phyloP scores from a whole-genome alignment of 192 early-diverging fungal species.

The Spinellus fusiger region DNA sequence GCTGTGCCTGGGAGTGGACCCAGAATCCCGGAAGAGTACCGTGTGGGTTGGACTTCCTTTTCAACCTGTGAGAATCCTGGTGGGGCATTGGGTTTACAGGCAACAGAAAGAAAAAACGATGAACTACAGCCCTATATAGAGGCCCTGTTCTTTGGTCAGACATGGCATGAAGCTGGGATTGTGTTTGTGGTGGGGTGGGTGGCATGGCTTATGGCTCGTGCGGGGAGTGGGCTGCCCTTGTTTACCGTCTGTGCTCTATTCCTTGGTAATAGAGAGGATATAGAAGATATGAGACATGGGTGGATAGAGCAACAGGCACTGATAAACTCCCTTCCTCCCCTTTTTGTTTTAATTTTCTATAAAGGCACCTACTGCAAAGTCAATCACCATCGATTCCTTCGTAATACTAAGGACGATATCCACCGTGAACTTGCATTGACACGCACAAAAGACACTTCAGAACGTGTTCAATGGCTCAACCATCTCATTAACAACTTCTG shows the following conservation, averaged over 20 bases:
- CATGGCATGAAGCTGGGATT: constrained; percentile 15
- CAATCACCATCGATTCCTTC: constrained; percentile 41
- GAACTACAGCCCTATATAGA: neutral
- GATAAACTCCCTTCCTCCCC: no score
- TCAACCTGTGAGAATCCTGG: constrained; percentile 21
- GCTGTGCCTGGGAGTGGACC: neutral
- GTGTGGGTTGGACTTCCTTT: constrained; percentile 27
- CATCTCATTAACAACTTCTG: constrained; percentile 70
- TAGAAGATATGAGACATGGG: no score
- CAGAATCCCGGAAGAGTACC: constrained; percentile 14
- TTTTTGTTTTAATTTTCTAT: neutral
- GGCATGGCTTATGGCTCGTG: neutral
- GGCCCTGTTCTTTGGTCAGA: neutral
- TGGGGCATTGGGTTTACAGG: constrained; percentile 7
- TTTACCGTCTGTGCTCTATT: constrained; percentile 1
- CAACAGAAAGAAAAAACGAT: constrained; percentile 8
- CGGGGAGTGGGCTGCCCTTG: neutral
- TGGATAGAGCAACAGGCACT: no score
- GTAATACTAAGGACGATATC: constrained; percentile 46
- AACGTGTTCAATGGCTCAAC: constrained; percentile 73
- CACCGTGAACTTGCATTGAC: constrained; percentile 39
- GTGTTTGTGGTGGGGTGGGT: constrained; percentile 6
- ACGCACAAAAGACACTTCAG: constrained; percentile 36
- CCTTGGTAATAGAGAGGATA: constrained; percentile 5
- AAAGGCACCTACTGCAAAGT: constrained; percentile 46